phyloP scores from a whole-genome alignment of 257 asterid genomes.

The Solanum tarapatanum region DNA sequence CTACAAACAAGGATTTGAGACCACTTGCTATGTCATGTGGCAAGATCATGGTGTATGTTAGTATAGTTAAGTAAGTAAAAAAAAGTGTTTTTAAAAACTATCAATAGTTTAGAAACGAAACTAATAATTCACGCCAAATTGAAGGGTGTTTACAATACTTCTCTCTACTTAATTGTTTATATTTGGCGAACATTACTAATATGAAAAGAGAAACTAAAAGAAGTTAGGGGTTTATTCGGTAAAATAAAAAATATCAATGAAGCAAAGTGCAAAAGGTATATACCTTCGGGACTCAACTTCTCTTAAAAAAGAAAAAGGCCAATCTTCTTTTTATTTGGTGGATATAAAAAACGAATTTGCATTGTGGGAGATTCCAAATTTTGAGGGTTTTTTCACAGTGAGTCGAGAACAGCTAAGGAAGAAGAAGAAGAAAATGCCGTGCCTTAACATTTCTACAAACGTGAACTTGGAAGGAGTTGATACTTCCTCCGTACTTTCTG shows the following conservation, averaged over 20 bases:
- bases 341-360: not conserved
- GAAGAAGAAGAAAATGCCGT: constrained; percentile 56
- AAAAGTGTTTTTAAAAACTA: no score
- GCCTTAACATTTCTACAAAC: constrained; percentile 80
- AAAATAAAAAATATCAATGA: not conserved
- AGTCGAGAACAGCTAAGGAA: not conserved
- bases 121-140: no score
- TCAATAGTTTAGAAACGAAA: no score
- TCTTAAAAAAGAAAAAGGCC: not conserved
- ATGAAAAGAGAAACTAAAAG: not conserved
- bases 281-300: not conserved
- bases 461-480: constrained; percentile 77
- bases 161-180: no score
- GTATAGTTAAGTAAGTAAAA: no score
- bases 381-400: not conserved
- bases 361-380: not conserved
- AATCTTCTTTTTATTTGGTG: not conserved
- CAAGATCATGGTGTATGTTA: no score
- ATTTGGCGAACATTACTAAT: not conserved
- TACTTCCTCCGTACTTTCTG: constrained; percentile 76
- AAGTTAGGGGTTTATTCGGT: not conserved
- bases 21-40: no score
- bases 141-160: no score
- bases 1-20: no score
- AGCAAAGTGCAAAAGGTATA: not conserved